Base-by-base conservation (phyloP, 164 flowering plant genomes). In the Warburgia ugandensis region DNA sequence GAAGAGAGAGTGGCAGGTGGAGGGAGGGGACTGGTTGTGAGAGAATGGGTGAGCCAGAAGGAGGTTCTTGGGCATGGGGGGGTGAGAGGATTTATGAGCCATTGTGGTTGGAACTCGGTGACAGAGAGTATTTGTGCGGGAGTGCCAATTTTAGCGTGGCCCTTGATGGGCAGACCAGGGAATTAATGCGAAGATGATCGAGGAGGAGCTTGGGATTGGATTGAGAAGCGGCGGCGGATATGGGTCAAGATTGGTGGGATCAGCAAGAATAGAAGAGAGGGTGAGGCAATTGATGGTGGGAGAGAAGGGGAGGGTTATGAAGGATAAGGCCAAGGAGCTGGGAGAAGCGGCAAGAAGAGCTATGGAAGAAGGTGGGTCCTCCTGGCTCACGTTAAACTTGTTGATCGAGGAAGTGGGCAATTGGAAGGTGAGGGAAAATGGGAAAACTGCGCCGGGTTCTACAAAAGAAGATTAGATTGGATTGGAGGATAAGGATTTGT, bases 231-330 rank as follows among this genome's bases (percentile, higher is more conserved):
- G 75, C 6, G 61, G 73, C 13, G 12, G 9, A 9, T 19, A n/a
- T n/a, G n/a, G n/a, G n/a, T n/a, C n/a, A n/a, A n/a, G 43, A 26
- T 25, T 22, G 30, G 82, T 76, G 52, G 40, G 50, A n/a, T 19
- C 47, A 23, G 73, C 73, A 16, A 69, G 21, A n/a, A 35, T 75
- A 28, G 51, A 36, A 49, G 56, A 64, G 57, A 65, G 16, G 54
- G 73, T 73, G 48, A 67, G 45, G 38, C 77, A 73, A 45, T 56
- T 81, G 54, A 73, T 78, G 78, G 80, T 52, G 9, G 81, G 74
- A 11, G 77, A 73, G 50, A 63, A 23, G 44, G 83, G 79, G 22
- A 43, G 45, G 54, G 61, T 33, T 37, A 76, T 31, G 45, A 69
- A 66, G 64, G 44, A 64, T 71, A 77, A 66, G 64, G 73, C 62